Percentiles rank a stretch among this genome's conserved stretches.
phyloP scores from a whole-genome alignment of 306 rosid species.

The Oemleria cerasiformis region DNA sequence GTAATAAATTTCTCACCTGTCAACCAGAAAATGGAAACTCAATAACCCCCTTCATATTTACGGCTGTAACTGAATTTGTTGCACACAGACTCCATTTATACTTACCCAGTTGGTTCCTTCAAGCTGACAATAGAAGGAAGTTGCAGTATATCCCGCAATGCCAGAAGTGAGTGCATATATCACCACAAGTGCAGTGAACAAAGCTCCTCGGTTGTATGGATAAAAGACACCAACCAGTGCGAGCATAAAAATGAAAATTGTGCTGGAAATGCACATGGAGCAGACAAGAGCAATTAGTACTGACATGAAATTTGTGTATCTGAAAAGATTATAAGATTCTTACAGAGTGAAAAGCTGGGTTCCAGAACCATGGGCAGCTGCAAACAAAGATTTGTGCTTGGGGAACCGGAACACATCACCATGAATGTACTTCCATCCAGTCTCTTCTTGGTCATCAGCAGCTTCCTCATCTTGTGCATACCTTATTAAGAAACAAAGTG shows the following conservation, averaged over 20 bases:
- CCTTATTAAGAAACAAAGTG: constrained; percentile 34
- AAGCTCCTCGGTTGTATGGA: constrained; percentile 95
- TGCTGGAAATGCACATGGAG: constrained; percentile 52
- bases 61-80: neutral
- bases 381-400: constrained; percentile 69
- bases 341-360: constrained; percentile 91
- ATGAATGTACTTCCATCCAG: constrained; percentile 97
- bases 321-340: constrained; percentile 32
- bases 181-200: constrained; percentile 91
- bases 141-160: constrained; percentile 88
- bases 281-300: constrained; percentile 17
- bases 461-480: constrained; percentile 99
- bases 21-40: constrained; percentile 32
- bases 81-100: constrained; percentile 15
- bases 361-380: constrained; percentile 98
- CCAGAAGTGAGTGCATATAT: constrained; percentile 96
- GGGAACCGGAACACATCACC: constrained; percentile 98
- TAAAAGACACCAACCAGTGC: constrained; percentile 93
- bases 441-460: constrained; percentile 97
- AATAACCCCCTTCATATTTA: constrained; percentile 12
- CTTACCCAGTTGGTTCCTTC: constrained; percentile 92
- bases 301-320: neutral
- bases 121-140: constrained; percentile 90
- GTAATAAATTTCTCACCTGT: constrained; percentile 87
- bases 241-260: constrained; percentile 86